phyloP scores from a whole-genome alignment of 306 rosid genomes.

The Casuarina cunninghamiana region DNA sequence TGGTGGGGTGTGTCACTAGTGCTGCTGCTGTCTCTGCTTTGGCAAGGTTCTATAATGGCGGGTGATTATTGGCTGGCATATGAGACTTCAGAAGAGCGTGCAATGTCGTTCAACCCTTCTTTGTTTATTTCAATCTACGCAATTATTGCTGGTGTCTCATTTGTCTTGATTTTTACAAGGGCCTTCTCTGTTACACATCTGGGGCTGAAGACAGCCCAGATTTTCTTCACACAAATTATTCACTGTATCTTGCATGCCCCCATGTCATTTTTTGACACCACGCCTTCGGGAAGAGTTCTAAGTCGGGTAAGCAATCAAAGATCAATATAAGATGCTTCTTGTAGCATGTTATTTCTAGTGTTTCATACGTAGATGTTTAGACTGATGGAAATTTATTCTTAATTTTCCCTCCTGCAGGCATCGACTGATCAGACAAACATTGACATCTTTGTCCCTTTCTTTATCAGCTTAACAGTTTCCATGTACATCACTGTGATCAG shows the following conservation, averaged over 20 bases:
- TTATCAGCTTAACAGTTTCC: conserved; percentile 47
- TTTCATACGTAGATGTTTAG: neutral
- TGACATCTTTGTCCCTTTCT: conserved; percentile 71
- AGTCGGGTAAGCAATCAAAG: conserved; percentile 69
- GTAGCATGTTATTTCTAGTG: neutral
- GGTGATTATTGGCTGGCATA: conserved; percentile 93
- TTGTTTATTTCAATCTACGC: conserved; percentile 63
- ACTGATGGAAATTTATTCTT: conserved; percentile 9
- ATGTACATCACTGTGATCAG: conserved; percentile 77
- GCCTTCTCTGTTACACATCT: conserved; percentile 41
- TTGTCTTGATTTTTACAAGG: conserved; percentile 47
- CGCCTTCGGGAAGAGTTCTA: conserved; percentile 92
- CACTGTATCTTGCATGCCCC: conserved; percentile 88
- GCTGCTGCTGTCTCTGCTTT: conserved; percentile 48
- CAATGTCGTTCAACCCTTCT: conserved; percentile 51
- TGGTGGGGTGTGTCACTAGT: conserved; percentile 74
- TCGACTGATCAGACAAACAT: conserved; percentile 93
- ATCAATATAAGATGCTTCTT: neutral
- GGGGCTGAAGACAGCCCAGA: conserved; percentile 80
- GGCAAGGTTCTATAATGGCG: conserved; percentile 77
- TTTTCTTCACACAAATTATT: conserved; percentile 75
- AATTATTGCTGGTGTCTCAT: conserved; percentile 41
- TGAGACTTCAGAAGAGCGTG: conserved; percentile 73
- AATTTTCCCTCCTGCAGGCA: conserved; percentile 46
- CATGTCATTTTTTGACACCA: conserved; percentile 95